phyloP scores from a whole-genome alignment of 2,329 filamentous ascomycete species.

The Claviceps digitariae region DNA sequence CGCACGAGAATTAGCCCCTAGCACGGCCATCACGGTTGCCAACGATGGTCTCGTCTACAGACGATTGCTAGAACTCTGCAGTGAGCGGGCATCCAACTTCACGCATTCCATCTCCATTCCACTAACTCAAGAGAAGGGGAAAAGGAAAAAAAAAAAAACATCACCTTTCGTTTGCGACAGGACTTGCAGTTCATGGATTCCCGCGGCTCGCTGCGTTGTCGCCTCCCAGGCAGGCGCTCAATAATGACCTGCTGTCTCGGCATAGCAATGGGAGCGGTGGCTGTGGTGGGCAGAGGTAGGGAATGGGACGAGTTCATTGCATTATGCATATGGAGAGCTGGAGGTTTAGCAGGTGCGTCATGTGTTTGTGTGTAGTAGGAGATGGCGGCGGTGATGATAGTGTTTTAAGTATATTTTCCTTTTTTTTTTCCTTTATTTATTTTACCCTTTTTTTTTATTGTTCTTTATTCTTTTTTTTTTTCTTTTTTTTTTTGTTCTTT shows the following conservation, averaged over 20 bases:
- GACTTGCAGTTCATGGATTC: constrained; percentile 96
- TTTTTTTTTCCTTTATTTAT: neutral
- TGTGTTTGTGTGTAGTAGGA: neutral
- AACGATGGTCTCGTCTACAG: too few species aligned
- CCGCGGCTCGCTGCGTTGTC: constrained; percentile 60
- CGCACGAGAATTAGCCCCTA: neutral
- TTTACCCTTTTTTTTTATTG: too few species aligned
- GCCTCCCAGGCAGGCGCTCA: constrained; percentile 59
- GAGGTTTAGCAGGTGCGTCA: neutral
- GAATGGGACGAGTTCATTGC: constrained; percentile 17
- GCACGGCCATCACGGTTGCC: neutral
- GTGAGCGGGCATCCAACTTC: too few species aligned
- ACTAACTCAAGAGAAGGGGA: too few species aligned
- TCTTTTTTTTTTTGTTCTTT: too few species aligned
- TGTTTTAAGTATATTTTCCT: too few species aligned
- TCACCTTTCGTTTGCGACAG: constrained; percentile 83
- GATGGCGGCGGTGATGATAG: neutral
- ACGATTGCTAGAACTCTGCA: neutral
- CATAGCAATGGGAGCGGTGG: constrained; percentile 37
- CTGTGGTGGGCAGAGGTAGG: neutral
- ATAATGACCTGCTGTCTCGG: constrained; percentile 69
- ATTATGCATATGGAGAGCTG: neutral
- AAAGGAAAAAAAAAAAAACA: constrained; percentile 8
- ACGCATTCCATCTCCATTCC: too few species aligned
- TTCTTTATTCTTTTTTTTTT: too few species aligned